These are phyloP conservation scores for Dothideomycetidae sp. DNA, from an alignment of 2,329 filamentous ascomycete genomes.

Conservation along the genomic window DNA sequence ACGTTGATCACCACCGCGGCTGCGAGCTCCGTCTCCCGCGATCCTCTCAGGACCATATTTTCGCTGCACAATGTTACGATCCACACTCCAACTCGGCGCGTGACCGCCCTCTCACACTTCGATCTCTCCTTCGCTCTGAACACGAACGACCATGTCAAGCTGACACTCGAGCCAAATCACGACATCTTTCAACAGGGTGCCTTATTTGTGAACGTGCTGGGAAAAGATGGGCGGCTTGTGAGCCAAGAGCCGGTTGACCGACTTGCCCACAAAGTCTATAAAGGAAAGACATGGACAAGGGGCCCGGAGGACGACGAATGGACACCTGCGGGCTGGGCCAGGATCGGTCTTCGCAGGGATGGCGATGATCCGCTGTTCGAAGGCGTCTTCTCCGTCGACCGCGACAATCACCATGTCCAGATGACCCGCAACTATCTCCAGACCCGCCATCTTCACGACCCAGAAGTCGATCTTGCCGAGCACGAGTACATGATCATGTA, in stretches of 20 bases:
- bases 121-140: conserved; percentile 67
- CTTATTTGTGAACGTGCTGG: conserved; percentile 59
- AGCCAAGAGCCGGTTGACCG: conserved; percentile 57
- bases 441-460: conserved; percentile 59
- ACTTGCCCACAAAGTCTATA: conserved; percentile 66
- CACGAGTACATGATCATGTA: conserved; percentile 77
- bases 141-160: conserved; percentile 54
- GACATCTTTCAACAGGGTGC: conserved; percentile 63
- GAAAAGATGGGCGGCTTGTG: conserved; percentile 53
- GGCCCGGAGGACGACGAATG: conserved; percentile 45
- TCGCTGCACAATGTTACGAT: conserved; percentile 62
- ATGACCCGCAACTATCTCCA: conserved; percentile 57
- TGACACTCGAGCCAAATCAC: conserved; percentile 78
- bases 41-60: conserved; percentile 61
- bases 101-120: conserved; percentile 70
- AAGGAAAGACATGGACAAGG: conserved; percentile 52
- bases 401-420: conserved; percentile 78
- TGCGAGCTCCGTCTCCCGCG: conserved; percentile 50
- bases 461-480: conserved; percentile 39
- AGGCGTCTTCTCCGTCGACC: conserved; percentile 68
- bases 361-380: conserved; percentile 72
- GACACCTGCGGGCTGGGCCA: conserved; percentile 74
- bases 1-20: neutral
- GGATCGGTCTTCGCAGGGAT: conserved; percentile 64
- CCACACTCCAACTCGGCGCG: conserved; percentile 60